Evolutionary conservation across 768 basidiomycete species (phyloP).

Genomic region (Tephrocybe sp.): DNA sequence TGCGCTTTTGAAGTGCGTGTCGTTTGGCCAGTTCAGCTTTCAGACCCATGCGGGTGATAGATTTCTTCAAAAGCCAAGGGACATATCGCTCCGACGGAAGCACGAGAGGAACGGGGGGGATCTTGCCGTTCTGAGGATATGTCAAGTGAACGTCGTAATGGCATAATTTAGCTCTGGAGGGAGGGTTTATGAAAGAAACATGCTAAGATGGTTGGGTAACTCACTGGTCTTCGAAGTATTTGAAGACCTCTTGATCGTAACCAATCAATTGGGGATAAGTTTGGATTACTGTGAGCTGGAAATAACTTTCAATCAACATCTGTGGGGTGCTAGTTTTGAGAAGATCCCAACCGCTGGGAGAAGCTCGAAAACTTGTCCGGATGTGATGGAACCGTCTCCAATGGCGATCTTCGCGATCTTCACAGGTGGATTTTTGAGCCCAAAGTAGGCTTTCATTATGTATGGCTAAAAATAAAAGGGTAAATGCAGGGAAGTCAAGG

Average conservation of each 20-base stretch:
- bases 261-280: conserved; percentile 78
- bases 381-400: conserved; percentile 63
- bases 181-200: background rate
- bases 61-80: conserved; percentile 25
- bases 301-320: too few species aligned
- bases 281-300: conserved; percentile 56
- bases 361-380: conserved; percentile 49
- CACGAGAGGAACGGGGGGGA: conserved; percentile 42
- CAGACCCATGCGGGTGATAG: conserved; percentile 17
- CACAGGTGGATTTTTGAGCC: conserved; percentile 62
- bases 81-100: conserved; percentile 34
- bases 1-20: conserved; percentile 20
- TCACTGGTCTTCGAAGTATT: conserved; percentile 70
- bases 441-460: conserved; percentile 72
- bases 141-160: conserved; percentile 66
- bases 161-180: conserved; percentile 56
- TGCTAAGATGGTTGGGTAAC: conserved; percentile 18
- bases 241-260: conserved; percentile 64
- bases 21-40: conserved; percentile 22
- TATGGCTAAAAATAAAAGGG: conserved; percentile 51
- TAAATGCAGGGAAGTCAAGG: background rate
- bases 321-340: too few species aligned
- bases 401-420: conserved; percentile 68
- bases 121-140: conserved; percentile 60
- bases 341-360: conserved; percentile 65